phyloP scores from a whole-genome alignment of 305 asterid genomes.

The Withania somnifera region DNA sequence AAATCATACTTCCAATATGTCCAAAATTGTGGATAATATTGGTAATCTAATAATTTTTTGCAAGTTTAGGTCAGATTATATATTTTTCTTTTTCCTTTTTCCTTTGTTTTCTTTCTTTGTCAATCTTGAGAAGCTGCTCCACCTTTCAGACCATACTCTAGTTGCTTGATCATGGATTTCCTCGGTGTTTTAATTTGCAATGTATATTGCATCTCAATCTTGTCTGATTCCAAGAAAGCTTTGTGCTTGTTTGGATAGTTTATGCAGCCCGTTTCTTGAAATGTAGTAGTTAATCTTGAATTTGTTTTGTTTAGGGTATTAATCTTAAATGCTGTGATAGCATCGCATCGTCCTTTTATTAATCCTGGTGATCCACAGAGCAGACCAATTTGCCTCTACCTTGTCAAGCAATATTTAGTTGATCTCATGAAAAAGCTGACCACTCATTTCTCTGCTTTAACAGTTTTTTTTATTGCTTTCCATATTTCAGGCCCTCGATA shows the following conservation, averaged over 20 bases:
- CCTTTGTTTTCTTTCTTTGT: neutral
- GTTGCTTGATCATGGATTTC: neutral
- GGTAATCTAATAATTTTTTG: neutral
- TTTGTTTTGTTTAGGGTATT: neutral
- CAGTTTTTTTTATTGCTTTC: neutral
- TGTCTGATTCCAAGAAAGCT: neutral
- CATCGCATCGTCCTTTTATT: neutral
- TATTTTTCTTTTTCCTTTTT: neutral
- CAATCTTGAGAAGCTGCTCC: neutral
- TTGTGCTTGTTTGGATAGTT: neutral
- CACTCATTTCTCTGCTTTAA: neutral
- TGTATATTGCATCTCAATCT: neutral
- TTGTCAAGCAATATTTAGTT: neutral
- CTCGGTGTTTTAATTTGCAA: neutral
- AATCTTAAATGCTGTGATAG: neutral
- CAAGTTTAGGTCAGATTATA: neutral
- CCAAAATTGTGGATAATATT: neutral
- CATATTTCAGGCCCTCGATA: slow-evolving; percentile 67
- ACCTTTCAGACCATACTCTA: neutral
- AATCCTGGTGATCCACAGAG: neutral
- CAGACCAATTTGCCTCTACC: neutral
- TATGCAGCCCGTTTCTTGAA: neutral
- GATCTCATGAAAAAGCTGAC: neutral
- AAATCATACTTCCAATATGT: neutral
- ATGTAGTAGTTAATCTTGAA: neutral